Conservation (phyloP, 2,329 filamentous ascomycete genomes). For the Knufia fluminis region DNA sequence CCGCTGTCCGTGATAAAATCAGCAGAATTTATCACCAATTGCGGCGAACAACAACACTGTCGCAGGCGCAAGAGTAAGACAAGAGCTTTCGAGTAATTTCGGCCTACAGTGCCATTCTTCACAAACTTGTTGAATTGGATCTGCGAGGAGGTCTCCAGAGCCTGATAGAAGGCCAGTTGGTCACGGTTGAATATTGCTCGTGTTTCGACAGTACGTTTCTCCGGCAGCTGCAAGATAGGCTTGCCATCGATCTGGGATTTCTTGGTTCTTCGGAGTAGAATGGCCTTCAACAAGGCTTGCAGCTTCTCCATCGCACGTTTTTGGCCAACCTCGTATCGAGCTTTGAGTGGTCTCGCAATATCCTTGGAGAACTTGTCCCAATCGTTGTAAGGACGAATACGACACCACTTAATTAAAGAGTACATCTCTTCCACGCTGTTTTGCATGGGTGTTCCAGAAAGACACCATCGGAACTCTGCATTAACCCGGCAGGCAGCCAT, state of each 20-base stretch:
- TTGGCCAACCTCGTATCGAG: conserved; percentile 41
- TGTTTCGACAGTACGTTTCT: conserved; percentile 52
- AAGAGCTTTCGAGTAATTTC: conserved; percentile 69
- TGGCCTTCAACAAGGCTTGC: conserved; percentile 66
- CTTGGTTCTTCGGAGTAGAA: conserved; percentile 77
- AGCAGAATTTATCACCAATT: conserved; percentile 45
- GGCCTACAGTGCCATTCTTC: conserved; percentile 53
- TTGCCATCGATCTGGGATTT: conserved; percentile 68
- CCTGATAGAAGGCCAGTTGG: conserved; percentile 55
- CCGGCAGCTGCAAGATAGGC: conserved; percentile 61
- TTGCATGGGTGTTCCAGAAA: conserved; percentile 83
- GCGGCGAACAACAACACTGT: conserved; percentile 71
- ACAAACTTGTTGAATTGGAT: conserved; percentile 70
- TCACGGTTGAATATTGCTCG: conserved; percentile 59
- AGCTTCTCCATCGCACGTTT: conserved; percentile 57
- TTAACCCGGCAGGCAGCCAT: conserved; percentile 51
- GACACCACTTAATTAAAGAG: conserved; percentile 66
- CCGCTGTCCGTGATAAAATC: conserved; percentile 50
- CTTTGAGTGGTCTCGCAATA: conserved; percentile 46
- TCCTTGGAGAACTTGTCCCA: conserved; percentile 51
- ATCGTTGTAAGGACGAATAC: conserved; percentile 64
- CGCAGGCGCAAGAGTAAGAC: conserved; percentile 71
- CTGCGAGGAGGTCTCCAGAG: conserved; percentile 57
- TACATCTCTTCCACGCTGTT: conserved; percentile 71
- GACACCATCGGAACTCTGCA: conserved; percentile 58